Evolutionary conservation across 2,329 filamentous ascomycete genomes (phyloP).

Genomic region (Reticulascus tulasneorum): DNA sequence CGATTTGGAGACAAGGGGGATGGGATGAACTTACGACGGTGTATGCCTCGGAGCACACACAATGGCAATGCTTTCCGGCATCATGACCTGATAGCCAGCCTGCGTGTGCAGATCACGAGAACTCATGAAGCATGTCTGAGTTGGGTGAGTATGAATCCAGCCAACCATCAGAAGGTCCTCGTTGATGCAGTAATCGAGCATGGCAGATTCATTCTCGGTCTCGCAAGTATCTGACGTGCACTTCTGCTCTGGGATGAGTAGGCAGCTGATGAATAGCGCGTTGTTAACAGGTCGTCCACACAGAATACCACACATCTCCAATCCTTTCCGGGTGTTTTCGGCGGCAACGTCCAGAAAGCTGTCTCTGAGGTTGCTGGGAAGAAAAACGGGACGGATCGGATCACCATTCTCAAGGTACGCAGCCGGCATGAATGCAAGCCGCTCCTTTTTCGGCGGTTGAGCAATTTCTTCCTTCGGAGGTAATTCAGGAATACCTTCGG

Average conservation of each 20-base stretch:
- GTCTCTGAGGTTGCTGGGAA: constrained; percentile 70
- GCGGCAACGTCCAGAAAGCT: constrained; percentile 71
- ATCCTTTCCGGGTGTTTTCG: constrained; percentile 72
- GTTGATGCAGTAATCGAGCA: constrained; percentile 85
- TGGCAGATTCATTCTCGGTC: constrained; percentile 76
- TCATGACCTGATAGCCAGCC: constrained; percentile 90
- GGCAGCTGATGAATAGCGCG: constrained; percentile 82
- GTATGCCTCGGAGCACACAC: constrained; percentile 84
- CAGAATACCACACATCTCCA: constrained; percentile 94
- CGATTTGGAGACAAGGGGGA: not conserved
- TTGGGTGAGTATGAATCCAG: constrained; percentile 98
- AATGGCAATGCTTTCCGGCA: constrained; percentile 93
- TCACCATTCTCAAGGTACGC: constrained; percentile 88
- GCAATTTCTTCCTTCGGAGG: constrained; percentile 31
- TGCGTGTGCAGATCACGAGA: constrained; percentile 92
- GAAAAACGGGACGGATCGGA: constrained; percentile 81
- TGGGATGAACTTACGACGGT: constrained; percentile 58
- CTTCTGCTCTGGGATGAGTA: constrained; percentile 88
- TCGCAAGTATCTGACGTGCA: constrained; percentile 93
- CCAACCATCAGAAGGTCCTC: constrained; percentile 83
- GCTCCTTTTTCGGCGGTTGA: constrained; percentile 41
- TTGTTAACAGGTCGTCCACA: constrained; percentile 90
- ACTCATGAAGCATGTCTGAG: constrained; percentile 97
- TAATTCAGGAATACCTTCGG: constrained; percentile 21
- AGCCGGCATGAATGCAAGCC: constrained; percentile 76